phyloP scores from a whole-genome alignment of 139 green algal species.

The Coelastrella sp. region DNA sequence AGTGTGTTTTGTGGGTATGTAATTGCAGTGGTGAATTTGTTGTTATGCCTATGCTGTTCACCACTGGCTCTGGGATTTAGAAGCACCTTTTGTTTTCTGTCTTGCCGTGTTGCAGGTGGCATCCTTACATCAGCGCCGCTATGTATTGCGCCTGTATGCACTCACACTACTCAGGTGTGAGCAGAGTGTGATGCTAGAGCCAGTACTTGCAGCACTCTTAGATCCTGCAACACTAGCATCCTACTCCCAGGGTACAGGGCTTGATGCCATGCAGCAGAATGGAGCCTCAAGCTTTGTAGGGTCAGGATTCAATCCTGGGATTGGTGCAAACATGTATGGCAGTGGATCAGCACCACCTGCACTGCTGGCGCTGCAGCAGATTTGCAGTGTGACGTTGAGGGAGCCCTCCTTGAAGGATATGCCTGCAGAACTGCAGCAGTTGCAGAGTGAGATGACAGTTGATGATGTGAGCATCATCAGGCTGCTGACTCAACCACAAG shows the following conservation, averaged over 20 bases:
- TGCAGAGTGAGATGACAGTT: constrained; percentile 57
- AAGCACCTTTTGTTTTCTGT: background rate
- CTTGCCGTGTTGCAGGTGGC: constrained; percentile 35
- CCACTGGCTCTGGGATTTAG: no score
- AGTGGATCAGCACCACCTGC: background rate
- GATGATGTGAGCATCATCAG: constrained; percentile 53
- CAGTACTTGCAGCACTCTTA: constrained; percentile 25
- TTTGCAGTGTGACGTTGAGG: constrained; percentile 32
- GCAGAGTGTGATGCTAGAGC: constrained; percentile 2
- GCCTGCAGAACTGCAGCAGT: constrained; percentile 31
- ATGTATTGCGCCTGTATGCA: constrained; percentile 21
- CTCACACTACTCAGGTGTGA: constrained; percentile 43
- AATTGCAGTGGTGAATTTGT: no score
- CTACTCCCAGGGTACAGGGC: background rate
- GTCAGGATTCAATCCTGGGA: background rate
- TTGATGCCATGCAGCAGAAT: background rate
- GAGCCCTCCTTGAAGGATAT: constrained; percentile 26
- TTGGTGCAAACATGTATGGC: background rate
- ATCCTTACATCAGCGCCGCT: constrained; percentile 43
- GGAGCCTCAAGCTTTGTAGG: background rate
- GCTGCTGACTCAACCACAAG: constrained; percentile 50
- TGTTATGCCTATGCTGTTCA: no score
- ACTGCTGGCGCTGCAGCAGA: constrained; percentile 43
- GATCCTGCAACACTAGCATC: background rate
- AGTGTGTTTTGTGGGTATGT: no score